Evolutionary conservation across 1,284 basidiomycete species (phyloP), one percentile per base, ranked within the genome.

Genomic region (Sporisorium scitamineum): DNA sequence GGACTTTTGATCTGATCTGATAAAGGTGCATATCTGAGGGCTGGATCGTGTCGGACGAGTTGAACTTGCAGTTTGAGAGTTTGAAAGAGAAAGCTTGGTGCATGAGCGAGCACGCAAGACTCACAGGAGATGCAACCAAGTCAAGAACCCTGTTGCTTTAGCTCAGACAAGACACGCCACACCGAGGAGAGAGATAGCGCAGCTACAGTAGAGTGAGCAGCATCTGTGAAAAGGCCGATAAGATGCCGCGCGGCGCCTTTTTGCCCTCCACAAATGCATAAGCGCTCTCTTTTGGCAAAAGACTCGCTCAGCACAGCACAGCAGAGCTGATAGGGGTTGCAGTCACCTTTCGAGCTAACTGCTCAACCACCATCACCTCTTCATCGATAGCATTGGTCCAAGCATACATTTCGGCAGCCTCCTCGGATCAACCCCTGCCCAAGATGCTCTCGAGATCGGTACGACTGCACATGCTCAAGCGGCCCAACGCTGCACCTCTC

Each of bases 371-470:
- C n/a, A n/a, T n/a, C n/a, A 3, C 10, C 39, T 39, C 39, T 24
- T 16, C 44, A 47, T 27, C 24, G 8, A 9, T n/a, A 34, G 16
- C 20, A 29, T 29, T 26, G n/a, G n/a, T n/a, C n/a, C 37, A 39
- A 14, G 37, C 37, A 5, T 16, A 5, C 37, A 39, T 8, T n/a
- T n/a, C 37, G 16, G 3, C 37, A 2, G n/a, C 16, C 37, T 18
- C 37, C 5, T 39, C 37, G 5, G 3, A 11, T 18, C 5, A 5
- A 11, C 18, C 20, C 22, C 37, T 13, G 22, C 24, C 42, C 34
- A 51, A 48, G 56, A 74, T 74, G 71, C 66, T 74, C 3, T 54
- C 62, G 5, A 54, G 66, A 60, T 62, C 60, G 7, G 56, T 62
- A 9, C 66, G 71, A 18, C 47, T 69, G 34, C 51, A 42, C 44